phyloP scores from a whole-genome alignment of 768 basidiomycete species.

The Boletus huronensis region DNA sequence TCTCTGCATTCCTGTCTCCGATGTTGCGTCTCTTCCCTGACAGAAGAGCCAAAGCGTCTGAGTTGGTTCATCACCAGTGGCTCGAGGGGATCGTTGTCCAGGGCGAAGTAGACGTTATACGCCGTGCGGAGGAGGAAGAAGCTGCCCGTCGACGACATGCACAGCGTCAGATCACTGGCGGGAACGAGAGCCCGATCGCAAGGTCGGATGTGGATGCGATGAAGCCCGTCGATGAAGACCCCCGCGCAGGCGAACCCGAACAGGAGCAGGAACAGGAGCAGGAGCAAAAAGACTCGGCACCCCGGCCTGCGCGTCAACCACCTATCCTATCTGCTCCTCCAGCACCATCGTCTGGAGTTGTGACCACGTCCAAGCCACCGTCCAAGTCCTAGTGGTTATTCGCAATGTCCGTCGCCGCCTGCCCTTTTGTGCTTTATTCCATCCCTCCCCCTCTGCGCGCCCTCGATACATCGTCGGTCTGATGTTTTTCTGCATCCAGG shows the following conservation, averaged over 20 bases:
- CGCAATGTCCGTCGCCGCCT: neutral
- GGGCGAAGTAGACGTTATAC: slow-evolving; percentile 83
- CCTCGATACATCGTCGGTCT: neutral
- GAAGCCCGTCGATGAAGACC: slow-evolving; percentile 69
- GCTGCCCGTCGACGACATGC: slow-evolving; percentile 19
- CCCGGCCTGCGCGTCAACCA: slow-evolving; percentile 21
- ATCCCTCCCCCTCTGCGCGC: neutral
- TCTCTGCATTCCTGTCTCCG: slow-evolving; percentile 78
- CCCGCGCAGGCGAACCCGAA: slow-evolving; percentile 8
- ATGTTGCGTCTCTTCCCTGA: slow-evolving; percentile 92
- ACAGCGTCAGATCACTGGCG: slow-evolving; percentile 11
- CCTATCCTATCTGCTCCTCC: slow-evolving; percentile 36
- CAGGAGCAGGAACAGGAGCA: slow-evolving; percentile 10
- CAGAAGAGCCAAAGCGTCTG: slow-evolving; percentile 82
- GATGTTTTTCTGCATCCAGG: neutral
- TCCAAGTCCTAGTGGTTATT: slow-evolving; percentile 6
- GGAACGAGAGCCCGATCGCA: slow-evolving; percentile 6
- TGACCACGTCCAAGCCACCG: slow-evolving; percentile 14
- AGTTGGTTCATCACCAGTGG: slow-evolving; percentile 85
- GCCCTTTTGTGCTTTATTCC: neutral
- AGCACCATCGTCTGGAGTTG: slow-evolving; percentile 3
- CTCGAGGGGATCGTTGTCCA: slow-evolving; percentile 81
- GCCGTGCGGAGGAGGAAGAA: slow-evolving; percentile 58
- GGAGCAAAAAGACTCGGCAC: neutral
- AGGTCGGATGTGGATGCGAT: slow-evolving; percentile 51